Evolutionary conservation across 257 asterid genomes (phyloP).

Genomic region (Pogostemon cablin): DNA sequence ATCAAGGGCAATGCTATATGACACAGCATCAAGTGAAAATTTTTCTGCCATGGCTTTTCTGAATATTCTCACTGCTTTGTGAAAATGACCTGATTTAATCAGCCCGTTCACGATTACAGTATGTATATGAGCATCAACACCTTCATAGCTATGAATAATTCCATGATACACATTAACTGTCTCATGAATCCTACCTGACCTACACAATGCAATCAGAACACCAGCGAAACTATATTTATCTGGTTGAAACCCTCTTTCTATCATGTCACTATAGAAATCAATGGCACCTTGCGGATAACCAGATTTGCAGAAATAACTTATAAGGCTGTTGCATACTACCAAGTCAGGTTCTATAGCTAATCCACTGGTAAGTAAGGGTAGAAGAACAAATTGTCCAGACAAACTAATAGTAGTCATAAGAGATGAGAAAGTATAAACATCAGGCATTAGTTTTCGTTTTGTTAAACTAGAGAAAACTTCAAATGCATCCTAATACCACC

Average conservation of each 20-base stretch:
- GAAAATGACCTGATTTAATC: conserved; percentile 51
- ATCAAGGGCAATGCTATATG: conserved; percentile 54
- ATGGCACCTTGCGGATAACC: conserved; percentile 66
- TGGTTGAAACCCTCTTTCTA: conserved; percentile 61
- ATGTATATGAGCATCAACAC: conserved; percentile 57
- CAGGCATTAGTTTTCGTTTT: conserved; percentile 59
- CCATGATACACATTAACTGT: conserved; percentile 67
- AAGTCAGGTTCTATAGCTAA: conserved; percentile 65
- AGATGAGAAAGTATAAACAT: conserved; percentile 70
- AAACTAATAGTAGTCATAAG: conserved; percentile 57
- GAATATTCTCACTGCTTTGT: conserved; percentile 43
- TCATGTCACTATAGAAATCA: conserved; percentile 71
- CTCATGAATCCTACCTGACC: conserved; percentile 53
- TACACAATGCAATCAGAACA: conserved; percentile 60
- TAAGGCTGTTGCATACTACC: conserved; percentile 70
- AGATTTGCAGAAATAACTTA: conserved; percentile 69
- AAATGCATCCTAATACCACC: conserved; percentile 63
- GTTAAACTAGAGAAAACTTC: conserved; percentile 58
- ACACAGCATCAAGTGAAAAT: conserved; percentile 57
- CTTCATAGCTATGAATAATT: conserved; percentile 43
- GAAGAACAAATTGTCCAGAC: conserved; percentile 57
- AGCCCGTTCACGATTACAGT: conserved; percentile 63
- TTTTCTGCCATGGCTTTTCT: conserved; percentile 51
- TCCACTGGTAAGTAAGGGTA: conserved; percentile 66
- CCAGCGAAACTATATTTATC: conserved; percentile 75